Base-by-base conservation (phyloP, 139 green algal species). In the Eudorina sp. region DNA sequence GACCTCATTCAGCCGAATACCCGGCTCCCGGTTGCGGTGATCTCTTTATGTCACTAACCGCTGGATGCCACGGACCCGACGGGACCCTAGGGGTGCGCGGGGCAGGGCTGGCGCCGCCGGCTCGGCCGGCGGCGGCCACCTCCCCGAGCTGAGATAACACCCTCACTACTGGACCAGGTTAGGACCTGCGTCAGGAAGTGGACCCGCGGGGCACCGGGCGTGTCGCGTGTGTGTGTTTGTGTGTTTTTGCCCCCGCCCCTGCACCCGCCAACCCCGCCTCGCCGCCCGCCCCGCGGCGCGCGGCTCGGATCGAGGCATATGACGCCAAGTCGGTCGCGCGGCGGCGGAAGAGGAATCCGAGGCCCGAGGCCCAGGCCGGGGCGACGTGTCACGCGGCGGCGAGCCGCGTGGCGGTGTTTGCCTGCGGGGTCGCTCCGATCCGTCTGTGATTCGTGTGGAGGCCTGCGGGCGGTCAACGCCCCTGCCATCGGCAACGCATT, bases 111-210 rank as follows among this genome's bases (percentile, higher is more conserved):
- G 13, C 83, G 38, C 29, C 14, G 40, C 53, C 38, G 43, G 72
- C 41, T 78, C 18, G 40, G 53, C 69, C 69, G 48, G 69, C 77
- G 58, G 55, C 78, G 78, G 55, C 43, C n/a, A 81, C n/a, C 38
- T 86, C 31, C 31, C 80, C 60, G 84, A 85, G 94, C 94, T 96
- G 94, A 96, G 94, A 96, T 81, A 18, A 94, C 43, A 95, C 92
- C 93, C 93, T 93, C 83, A 89, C 53, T 89, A 89, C 92, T 89
- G 89, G 92, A 92, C 70, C 90, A 91, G 90, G 92, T 89, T 95
- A 96, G 94, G 93, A 73, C 94, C 90, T 90, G 92, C 94, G 92
- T 87, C 90, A 85, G 94, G 93, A 96, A 93, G 92, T 93, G 92
- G 84, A 46, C 53, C 69, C 72, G 82, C 48, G 29, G 62, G 68